Conservation (phyloP, 208 protist genomes). For the Jaenimonas drosophilae region DNA sequence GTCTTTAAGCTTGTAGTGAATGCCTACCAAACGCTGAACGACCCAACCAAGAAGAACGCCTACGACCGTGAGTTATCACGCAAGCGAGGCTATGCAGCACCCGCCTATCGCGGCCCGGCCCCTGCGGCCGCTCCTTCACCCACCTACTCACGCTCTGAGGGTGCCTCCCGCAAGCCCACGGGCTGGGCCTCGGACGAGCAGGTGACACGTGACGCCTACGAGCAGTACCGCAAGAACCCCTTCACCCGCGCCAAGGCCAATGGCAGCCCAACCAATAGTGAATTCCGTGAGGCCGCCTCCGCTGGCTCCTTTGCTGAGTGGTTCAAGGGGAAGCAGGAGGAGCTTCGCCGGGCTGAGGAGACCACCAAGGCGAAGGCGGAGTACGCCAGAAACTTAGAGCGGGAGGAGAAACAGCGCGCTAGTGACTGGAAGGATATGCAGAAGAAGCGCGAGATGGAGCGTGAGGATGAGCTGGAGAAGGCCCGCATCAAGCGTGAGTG, state of each 20-base stretch:
- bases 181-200: constrained; percentile 54
- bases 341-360: constrained; percentile 63
- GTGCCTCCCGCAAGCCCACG: neutral
- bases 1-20: constrained; percentile 73
- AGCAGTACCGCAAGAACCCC: constrained; percentile 64
- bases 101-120: neutral
- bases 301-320: constrained; percentile 69
- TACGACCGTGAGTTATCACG: constrained; percentile 62
- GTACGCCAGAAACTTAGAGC: constrained; percentile 54
- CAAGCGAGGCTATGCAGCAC: constrained; percentile 20
- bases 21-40: constrained; percentile 71
- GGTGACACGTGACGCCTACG: constrained; percentile 71
- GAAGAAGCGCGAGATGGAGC: constrained; percentile 43
- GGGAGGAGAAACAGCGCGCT: constrained; percentile 53
- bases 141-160: constrained; percentile 1
- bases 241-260: constrained; percentile 7
- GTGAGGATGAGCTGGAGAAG: constrained; percentile 36
- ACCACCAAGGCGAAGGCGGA: constrained; percentile 58
- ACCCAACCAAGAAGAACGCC: constrained; percentile 51
- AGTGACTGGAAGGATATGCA: constrained; percentile 74
- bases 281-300: constrained; percentile 25
- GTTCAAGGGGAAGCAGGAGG: constrained; percentile 79
- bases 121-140: constrained; percentile 4
- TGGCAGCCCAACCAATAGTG: constrained; percentile 5
- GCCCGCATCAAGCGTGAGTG: constrained; percentile 25